Evolutionary conservation across 371 early-diverging fungal genomes (phyloP).

Genomic region (Massospora cicadina): DNA sequence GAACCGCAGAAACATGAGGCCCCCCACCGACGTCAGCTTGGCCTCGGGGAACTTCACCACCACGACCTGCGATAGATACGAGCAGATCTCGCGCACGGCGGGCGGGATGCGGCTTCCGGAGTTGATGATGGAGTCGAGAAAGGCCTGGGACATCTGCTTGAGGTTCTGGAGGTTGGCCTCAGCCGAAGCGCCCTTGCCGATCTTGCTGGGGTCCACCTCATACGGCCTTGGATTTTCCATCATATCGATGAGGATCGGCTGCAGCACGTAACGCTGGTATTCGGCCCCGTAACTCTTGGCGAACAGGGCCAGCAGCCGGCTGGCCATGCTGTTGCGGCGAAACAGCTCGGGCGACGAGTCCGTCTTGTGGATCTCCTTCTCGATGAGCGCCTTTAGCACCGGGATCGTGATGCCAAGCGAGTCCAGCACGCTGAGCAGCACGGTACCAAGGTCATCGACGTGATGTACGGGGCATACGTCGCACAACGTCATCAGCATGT

Average conservation of each 20-base stretch:
- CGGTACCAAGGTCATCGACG: slow-evolving; percentile 67
- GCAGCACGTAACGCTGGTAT: slow-evolving; percentile 61
- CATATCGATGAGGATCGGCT: slow-evolving; percentile 43
- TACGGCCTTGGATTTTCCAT: slow-evolving; percentile 32
- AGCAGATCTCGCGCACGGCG: slow-evolving; percentile 62
- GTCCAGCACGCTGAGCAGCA: slow-evolving; percentile 63
- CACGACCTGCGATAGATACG: slow-evolving; percentile 55
- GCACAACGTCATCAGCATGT: slow-evolving; percentile 59
- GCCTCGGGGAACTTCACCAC: slow-evolving; percentile 71
- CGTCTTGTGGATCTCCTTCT: slow-evolving; percentile 64
- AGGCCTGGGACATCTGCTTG: slow-evolving; percentile 46
- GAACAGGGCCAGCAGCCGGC: slow-evolving; percentile 62
- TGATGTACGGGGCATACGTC: slow-evolving; percentile 74
- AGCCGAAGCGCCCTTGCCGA: slow-evolving; percentile 38
- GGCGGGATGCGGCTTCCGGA: slow-evolving; percentile 49
- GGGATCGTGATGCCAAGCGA: slow-evolving; percentile 45
- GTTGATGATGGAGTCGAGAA: slow-evolving; percentile 67
- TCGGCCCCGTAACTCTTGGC: slow-evolving; percentile 64
- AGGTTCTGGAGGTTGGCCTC: slow-evolving; percentile 61
- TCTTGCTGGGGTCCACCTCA: slow-evolving; percentile 68
- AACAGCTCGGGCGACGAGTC: slow-evolving; percentile 46
- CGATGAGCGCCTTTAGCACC: slow-evolving; percentile 60
- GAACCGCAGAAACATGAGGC: slow-evolving; percentile 87
- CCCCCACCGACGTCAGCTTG: slow-evolving; percentile 72
- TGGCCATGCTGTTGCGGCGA: slow-evolving; percentile 80